A percentile compares a stretch with the other conserved stretches of the same genome.
phyloP scores from a whole-genome alignment of 192 early-diverging fungal species.

The Backusella tarrabulga region DNA sequence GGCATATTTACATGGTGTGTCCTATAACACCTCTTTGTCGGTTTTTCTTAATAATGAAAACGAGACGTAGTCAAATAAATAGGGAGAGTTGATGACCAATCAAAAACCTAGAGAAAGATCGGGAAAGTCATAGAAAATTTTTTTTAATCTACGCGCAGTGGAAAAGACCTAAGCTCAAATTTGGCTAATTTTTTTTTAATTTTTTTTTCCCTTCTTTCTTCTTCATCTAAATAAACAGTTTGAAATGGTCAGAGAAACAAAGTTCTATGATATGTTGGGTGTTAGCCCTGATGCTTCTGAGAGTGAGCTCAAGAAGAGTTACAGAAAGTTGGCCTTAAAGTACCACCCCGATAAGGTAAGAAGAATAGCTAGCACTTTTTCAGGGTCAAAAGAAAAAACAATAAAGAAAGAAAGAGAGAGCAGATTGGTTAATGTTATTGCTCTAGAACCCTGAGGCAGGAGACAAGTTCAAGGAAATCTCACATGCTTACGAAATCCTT shows the following conservation, averaged over 20 bases:
- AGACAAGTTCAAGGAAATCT: constrained; percentile 98
- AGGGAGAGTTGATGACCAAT: not conserved
- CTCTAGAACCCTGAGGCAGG: constrained; percentile 81
- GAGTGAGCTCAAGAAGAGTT: constrained; percentile 94
- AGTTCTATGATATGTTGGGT: constrained; percentile 89
- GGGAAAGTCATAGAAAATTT: not conserved
- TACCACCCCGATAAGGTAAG: constrained; percentile 83
- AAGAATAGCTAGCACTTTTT: not conserved
- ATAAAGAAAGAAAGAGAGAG: not conserved
- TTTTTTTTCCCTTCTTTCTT: constrained; percentile 8
- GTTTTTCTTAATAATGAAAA: not conserved
- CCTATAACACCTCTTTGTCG: not conserved
- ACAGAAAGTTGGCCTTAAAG: constrained; percentile 95
- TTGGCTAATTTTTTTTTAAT: not conserved
- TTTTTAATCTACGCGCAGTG: not conserved
- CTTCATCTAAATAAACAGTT: constrained; percentile 20
- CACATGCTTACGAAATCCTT: constrained; percentile 96
- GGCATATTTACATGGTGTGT: too few relatives aligned
- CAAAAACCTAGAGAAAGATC: not conserved
- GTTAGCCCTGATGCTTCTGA: constrained; percentile 74
- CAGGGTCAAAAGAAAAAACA: not conserved
- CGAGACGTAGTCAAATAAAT: not conserved
- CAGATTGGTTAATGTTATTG: not conserved
- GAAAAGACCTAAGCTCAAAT: not conserved
- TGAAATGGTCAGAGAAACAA: constrained; percentile 72